A percentile compares a stretch with the other conserved stretches of the same genome.
Conservation (phyloP, 2,329 filamentous ascomycete genomes). For the Pseudocercospora vitis region DNA sequence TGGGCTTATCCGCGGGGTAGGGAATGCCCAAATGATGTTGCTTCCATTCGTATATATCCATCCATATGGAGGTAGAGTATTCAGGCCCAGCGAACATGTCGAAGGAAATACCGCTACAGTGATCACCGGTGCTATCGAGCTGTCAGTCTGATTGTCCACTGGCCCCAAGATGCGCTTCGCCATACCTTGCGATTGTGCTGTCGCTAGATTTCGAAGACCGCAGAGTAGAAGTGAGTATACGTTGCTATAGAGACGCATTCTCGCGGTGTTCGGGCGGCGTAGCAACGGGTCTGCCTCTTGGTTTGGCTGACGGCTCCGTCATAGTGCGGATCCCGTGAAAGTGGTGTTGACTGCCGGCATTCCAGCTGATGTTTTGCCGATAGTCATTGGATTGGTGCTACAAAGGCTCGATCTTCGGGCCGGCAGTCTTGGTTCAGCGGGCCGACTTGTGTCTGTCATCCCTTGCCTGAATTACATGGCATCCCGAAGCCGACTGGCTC, state of each 20-base stretch:
- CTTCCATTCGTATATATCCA: neutral
- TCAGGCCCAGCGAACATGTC: neutral
- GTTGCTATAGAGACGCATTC: constrained; percentile 1
- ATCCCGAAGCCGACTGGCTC: constrained; percentile 2
- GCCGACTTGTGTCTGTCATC: neutral
- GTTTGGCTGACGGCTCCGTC: neutral
- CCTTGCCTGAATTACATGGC: neutral
- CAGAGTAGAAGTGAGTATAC: neutral
- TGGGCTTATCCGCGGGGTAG: neutral
- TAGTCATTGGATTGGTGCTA: neutral
- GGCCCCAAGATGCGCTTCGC: neutral
- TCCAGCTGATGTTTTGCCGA: neutral
- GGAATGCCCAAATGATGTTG: neutral
- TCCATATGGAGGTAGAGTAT: neutral
- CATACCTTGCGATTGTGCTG: neutral
- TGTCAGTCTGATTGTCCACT: neutral
- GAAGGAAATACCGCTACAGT: neutral
- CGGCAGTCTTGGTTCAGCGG: neutral
- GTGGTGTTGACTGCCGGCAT: neutral
- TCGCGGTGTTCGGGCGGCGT: neutral
- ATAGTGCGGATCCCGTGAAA: neutral
- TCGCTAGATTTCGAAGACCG: neutral
- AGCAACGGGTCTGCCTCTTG: neutral
- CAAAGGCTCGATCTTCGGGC: neutral
- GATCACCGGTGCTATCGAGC: neutral